Conservation (phyloP, 345 rosid genomes). For the Euphorbia peplus region DNA sequence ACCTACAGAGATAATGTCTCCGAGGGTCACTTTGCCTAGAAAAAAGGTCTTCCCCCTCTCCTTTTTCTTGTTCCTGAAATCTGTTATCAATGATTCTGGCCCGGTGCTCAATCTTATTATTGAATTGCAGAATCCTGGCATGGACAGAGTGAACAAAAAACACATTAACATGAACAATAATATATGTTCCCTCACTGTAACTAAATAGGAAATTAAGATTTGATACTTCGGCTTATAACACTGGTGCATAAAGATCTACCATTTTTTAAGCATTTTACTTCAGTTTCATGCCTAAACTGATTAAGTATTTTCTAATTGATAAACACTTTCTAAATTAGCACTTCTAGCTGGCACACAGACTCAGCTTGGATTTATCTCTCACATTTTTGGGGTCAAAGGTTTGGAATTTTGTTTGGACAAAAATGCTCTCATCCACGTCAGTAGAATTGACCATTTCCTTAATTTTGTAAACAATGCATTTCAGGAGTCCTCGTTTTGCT, state of each 20-base stretch:
- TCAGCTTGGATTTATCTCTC: background rate
- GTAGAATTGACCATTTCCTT: too few relatives aligned
- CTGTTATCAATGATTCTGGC: background rate
- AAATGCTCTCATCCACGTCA: too few relatives aligned
- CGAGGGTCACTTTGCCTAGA: constrained; percentile 75
- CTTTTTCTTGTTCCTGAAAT: background rate
- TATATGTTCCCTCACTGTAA: too few relatives aligned
- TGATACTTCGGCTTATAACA: too few relatives aligned
- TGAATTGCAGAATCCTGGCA: too few relatives aligned
- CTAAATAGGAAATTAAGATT: too few relatives aligned
- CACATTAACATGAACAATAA: background rate
- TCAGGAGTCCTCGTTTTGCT: too few relatives aligned
- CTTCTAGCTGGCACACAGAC: background rate
- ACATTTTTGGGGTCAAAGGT: too few relatives aligned
- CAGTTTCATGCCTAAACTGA: background rate
- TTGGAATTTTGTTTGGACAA: too few relatives aligned
- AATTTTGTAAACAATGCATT: too few relatives aligned
- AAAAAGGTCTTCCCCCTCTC: constrained; percentile 59
- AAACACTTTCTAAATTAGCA: background rate
- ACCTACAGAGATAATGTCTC: constrained; percentile 95
- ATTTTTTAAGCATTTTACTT: background rate
- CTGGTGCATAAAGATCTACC: too few relatives aligned
- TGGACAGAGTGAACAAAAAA: background rate
- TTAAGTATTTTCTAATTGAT: background rate
- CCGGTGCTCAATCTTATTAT: too few relatives aligned